phyloP scores from a whole-genome alignment of 179 eudicot species.

The Silene noctiflora region DNA sequence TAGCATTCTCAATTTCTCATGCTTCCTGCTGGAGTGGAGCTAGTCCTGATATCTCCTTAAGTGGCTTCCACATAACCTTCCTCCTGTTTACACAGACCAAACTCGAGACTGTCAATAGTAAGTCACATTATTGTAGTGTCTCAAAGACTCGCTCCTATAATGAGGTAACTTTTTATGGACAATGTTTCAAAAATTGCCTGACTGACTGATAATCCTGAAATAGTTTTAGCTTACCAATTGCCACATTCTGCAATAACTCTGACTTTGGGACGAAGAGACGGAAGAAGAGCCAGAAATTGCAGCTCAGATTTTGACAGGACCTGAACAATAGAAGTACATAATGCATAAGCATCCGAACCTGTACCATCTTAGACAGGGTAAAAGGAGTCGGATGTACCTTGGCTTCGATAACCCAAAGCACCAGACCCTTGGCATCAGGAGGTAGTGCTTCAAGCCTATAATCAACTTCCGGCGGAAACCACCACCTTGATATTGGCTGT shows the following conservation, averaged over 20 bases:
- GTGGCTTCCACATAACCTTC: slow-evolving; percentile 83
- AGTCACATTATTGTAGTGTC: not conserved
- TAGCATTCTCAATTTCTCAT: slow-evolving; percentile 18
- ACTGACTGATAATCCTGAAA: too few relatives aligned
- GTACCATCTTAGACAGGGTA: too few relatives aligned
- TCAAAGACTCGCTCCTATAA: not conserved
- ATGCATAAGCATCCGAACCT: not conserved
- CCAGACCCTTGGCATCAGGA: slow-evolving; percentile 72
- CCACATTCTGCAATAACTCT: slow-evolving; percentile 94
- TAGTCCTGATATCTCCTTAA: slow-evolving; percentile 75
- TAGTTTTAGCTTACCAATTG: slow-evolving; percentile 68
- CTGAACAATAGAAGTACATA: slow-evolving; percentile 29
- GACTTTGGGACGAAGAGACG: slow-evolving; percentile 76
- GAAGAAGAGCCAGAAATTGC: slow-evolving; percentile 83
- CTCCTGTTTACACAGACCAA: slow-evolving; percentile 50
- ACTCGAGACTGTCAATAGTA: not conserved
- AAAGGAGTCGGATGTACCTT: slow-evolving; percentile 42
- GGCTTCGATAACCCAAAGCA: slow-evolving; percentile 84
- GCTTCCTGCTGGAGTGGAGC: slow-evolving; percentile 28
- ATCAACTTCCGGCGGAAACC: slow-evolving; percentile 95
- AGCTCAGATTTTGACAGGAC: slow-evolving; percentile 81
- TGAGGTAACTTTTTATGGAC: not conserved
- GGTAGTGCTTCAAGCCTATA: slow-evolving; percentile 83
- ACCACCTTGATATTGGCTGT: slow-evolving; percentile 96
- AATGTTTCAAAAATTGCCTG: too few relatives aligned